Conservation (phyloP, 257 asterid genomes). For the Capsicum chinense region DNA sequence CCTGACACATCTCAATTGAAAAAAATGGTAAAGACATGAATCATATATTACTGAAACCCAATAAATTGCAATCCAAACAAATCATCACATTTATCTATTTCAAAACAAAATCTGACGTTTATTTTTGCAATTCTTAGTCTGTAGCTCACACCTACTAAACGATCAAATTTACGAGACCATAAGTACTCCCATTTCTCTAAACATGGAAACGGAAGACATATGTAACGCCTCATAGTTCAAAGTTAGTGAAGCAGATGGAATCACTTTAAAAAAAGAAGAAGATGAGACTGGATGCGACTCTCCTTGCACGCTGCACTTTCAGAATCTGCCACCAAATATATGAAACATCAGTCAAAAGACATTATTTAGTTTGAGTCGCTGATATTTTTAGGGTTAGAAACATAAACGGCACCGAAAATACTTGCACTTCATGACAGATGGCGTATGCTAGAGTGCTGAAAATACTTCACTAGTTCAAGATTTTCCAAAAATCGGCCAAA, state of each 20-base stretch:
- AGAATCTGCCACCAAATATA: background rate
- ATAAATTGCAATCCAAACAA: background rate
- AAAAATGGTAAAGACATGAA: background rate
- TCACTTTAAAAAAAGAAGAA: background rate
- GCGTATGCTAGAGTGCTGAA: background rate
- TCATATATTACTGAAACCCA: background rate
- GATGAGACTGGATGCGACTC: background rate
- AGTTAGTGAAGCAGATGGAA: background rate
- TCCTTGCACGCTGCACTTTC: background rate
- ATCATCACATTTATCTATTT: background rate
- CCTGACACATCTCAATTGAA: background rate
- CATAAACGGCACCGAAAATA: background rate
- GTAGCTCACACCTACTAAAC: background rate
- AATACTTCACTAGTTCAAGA: background rate
- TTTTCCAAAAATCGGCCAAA: background rate
- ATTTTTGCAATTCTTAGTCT: conserved; percentile 13
- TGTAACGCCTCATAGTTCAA: conserved; percentile 17
- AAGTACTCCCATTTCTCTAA: background rate
- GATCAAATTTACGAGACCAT: background rate
- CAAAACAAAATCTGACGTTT: conserved; percentile 7
- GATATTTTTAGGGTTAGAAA: background rate
- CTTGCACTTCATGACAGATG: background rate
- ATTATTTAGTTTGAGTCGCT: background rate
- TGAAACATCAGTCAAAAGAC: background rate
- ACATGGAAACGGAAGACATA: conserved; percentile 5